phyloP scores from a whole-genome alignment of 2,329 filamentous ascomycete species.

The Calonectria naviculata region DNA sequence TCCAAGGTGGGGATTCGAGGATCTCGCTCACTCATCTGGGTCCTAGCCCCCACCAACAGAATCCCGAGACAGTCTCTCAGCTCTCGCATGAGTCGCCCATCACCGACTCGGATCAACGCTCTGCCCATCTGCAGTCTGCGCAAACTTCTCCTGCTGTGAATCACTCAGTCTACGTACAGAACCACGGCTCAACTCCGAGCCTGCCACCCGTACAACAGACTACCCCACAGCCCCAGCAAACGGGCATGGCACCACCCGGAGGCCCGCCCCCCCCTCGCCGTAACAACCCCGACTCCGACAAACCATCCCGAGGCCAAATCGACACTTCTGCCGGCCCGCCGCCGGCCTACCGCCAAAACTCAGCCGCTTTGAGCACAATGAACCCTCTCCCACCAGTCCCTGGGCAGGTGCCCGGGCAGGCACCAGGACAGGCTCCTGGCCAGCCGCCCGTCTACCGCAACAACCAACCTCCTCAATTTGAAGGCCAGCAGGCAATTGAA shows the following conservation, averaged over 20 bases:
- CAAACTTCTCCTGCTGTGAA: slow-evolving; percentile 57
- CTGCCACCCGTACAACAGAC: slow-evolving; percentile 43
- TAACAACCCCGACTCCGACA: slow-evolving; percentile 61
- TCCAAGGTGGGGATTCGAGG: slow-evolving; percentile 48
- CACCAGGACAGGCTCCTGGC: slow-evolving; percentile 42
- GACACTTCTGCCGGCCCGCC: slow-evolving; percentile 60
- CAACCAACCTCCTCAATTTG: slow-evolving; percentile 55
- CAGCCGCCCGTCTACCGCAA: slow-evolving; percentile 53
- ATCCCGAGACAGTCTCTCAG: slow-evolving; percentile 71
- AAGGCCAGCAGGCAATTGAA: slow-evolving; percentile 53
- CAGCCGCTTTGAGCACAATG: slow-evolving; percentile 55
- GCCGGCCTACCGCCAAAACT: slow-evolving; percentile 64
- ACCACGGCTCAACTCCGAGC: slow-evolving; percentile 45
- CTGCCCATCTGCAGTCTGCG: slow-evolving; percentile 54
- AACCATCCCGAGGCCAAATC: slow-evolving; percentile 54
- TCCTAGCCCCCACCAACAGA: slow-evolving; percentile 49
- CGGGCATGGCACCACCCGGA: slow-evolving; percentile 60
- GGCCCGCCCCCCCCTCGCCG: slow-evolving; percentile 57
- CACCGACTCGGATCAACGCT: slow-evolving; percentile 58
- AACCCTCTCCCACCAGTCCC: slow-evolving; percentile 55
- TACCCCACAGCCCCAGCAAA: slow-evolving; percentile 44
- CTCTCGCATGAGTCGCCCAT: slow-evolving; percentile 70
- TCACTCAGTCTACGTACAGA: slow-evolving; percentile 50
- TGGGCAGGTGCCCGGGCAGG: slow-evolving; percentile 37
- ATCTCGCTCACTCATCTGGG: slow-evolving; percentile 49